These are phyloP conservation scores for Torulaspora maleeae DNA, from an alignment of 805 yeast species.

Conservation along the genomic window DNA sequence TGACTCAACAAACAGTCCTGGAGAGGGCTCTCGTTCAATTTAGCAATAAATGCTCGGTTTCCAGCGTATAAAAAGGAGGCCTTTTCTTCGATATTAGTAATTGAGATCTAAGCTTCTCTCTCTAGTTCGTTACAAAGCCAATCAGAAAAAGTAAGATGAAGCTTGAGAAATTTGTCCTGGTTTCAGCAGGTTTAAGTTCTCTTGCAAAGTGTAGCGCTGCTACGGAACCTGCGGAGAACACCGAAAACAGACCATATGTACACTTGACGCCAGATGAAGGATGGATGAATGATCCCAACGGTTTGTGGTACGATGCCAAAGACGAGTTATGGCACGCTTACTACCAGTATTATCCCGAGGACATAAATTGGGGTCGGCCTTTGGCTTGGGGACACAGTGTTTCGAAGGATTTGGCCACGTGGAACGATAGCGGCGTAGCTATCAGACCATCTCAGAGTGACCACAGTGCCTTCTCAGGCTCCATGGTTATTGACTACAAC, in stretches of 20 bases:
- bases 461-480: constrained; percentile 38
- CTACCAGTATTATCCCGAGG: constrained; percentile 39
- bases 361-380: constrained; percentile 34
- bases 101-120: too few relatives aligned
- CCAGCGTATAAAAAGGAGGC: too few relatives aligned
- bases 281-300: constrained; percentile 46
- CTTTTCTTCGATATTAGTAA: too few relatives aligned
- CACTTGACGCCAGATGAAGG: constrained; percentile 38
- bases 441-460: constrained; percentile 26
- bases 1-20: too few relatives aligned
- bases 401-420: constrained; percentile 34
- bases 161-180: too few relatives aligned
- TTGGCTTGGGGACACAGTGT: constrained; percentile 43
- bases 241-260: constrained; percentile 17
- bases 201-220: too few relatives aligned
- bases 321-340: constrained; percentile 36
- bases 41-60: too few relatives aligned
- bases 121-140: too few relatives aligned
- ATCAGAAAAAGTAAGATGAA: too few relatives aligned
- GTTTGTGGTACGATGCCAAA: constrained; percentile 35
- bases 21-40: too few relatives aligned
- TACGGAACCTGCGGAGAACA: too few relatives aligned
- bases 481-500: constrained; percentile 37
- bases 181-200: too few relatives aligned
- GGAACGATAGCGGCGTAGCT: constrained; percentile 37